Base-by-base conservation (phyloP, 2,329 filamentous ascomycete species). In the Hypomyces perniciosus region DNA sequence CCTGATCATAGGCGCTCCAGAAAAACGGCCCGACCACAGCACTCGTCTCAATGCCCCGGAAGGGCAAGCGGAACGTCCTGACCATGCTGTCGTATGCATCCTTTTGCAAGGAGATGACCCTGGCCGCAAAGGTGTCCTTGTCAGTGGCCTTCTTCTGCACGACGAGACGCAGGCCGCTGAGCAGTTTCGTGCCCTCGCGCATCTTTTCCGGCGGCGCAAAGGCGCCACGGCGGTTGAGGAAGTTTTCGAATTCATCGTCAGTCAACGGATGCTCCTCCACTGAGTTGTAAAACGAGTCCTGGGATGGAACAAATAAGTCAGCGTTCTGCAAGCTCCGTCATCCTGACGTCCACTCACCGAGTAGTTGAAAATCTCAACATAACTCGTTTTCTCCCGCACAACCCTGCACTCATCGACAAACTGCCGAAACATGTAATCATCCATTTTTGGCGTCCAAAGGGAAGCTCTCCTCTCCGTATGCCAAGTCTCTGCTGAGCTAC, bases 11-110 rank as follows among this genome's bases (percentile, higher is more conserved):
- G 2, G 76, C 71, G 38, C 69, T 75, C 80, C 80, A 84, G 65
- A 84, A 84, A 60, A 83, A 83, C 1, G 81, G 81, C 0, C 81
- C 81, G 10, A 84, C 81, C 8, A 79, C 74, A 50, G 76, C 75
- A 20, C 73, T 77, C 13, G 77, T 76, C 64, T 85, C 81, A 54
- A 85, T 79, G 33, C 72, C 77, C 7, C 78, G 72, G 58, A 73
- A 76, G 1, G 81, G 80, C 40, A 84, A 68, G 53, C 68, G 72
- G 64, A 83, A 61, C 12, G 65, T 68, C 55, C 72, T 70, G 20
- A 83, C 74, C 81, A 85, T 84, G 44, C 67, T 67, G 56, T 72
- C 71, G 56, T 84, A 85, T 31, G 67, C 61, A 4, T 68, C 60
- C n/a, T 70, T 71, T 1, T 69, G 66, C 30, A 84, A 62, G 20